Base-by-base conservation (phyloP, 1,284 basidiomycete genomes). In the Sutorius eximius region DNA sequence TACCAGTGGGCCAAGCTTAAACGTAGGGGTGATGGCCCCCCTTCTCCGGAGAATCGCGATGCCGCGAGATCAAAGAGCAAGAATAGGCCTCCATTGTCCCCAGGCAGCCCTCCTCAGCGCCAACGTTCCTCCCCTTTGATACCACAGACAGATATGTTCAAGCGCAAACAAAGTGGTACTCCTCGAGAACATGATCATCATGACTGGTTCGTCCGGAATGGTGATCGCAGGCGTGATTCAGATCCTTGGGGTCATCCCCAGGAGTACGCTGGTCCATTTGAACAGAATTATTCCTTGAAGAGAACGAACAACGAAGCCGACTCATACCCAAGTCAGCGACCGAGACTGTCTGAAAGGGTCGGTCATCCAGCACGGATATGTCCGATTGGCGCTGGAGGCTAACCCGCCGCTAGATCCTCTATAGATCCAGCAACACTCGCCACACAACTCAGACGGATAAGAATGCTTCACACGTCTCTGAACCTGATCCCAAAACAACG, bases 1-100 rank as follows among this genome's bases (percentile, higher is more conserved):
- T 55, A 68, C 37, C 72, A 75, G 52, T 80, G 80, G 80, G 60
- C 64, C 18, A 70, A 68, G 47, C 54, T 69, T 20, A 71, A 61
- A 32, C 58, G 59, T 54, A 61, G 59, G 38, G 57, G 44, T 22
- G 54, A 59, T 12, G 56, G 51, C 36, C 54, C 58, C 15, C 57
- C 62, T 22, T 58, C 53, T 9, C 59, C 63, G 12, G 54, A 57
- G 45, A 45, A 50, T 49, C 59, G 57, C 32, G 67, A 70, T 42
- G 5, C 34, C 16, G 53, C 30, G 22, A 58, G 56, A 51, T 53
- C 56, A 45, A 71, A 65, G 53, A 56, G 58, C 10, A 73, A 61
- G 51, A 57, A 57, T 48, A 70, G 53, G 32, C 40, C 32, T 10
- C 66, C 58, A 37, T 20, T 44, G 1, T 55, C 67, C 18, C 60